These are phyloP conservation scores for Sarocladium oryzae DNA, from an alignment of 2,329 filamentous ascomycete species.

Conservation along the genomic window DNA sequence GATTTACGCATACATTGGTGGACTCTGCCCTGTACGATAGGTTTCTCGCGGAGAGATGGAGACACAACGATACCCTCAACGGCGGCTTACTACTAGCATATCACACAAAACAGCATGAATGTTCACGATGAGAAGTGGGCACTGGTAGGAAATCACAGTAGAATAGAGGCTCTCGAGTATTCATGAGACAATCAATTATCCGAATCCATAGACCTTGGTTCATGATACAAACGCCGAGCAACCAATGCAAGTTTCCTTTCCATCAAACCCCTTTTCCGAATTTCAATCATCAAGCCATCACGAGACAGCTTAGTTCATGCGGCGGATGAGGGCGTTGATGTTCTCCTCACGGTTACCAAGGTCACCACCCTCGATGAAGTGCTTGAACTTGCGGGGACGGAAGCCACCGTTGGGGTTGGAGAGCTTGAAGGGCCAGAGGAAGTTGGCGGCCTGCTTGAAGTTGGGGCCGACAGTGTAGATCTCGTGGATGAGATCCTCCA, in stretches of 20 bases:
- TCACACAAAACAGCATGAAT: background rate
- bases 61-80: background rate
- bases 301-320: constrained; percentile 77
- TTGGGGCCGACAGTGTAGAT: constrained; percentile 98
- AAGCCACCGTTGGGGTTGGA: constrained; percentile 97
- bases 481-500: constrained; percentile 99
- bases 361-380: constrained; percentile 98
- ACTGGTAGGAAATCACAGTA: background rate
- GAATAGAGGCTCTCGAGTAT: constrained; percentile 32
- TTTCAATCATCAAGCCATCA: constrained; percentile 12
- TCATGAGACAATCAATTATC: constrained; percentile 34
- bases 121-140: background rate
- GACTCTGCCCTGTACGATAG: background rate
- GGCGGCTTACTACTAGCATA: too few species aligned
- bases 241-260: constrained; percentile 29
- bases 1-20: background rate
- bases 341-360: constrained; percentile 97
- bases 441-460: constrained; percentile 99
- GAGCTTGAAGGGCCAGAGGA: constrained; percentile 99
- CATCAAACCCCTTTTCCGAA: constrained; percentile 17
- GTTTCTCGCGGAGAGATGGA: too few species aligned
- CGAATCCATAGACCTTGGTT: constrained; percentile 22
- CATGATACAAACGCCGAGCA: constrained; percentile 36
- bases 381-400: constrained; percentile 95
- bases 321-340: constrained; percentile 92